These are phyloP conservation scores for Ophiostoma angusticollis DNA, from an alignment of 2,329 filamentous ascomycete species.

Conservation along the genomic window DNA sequence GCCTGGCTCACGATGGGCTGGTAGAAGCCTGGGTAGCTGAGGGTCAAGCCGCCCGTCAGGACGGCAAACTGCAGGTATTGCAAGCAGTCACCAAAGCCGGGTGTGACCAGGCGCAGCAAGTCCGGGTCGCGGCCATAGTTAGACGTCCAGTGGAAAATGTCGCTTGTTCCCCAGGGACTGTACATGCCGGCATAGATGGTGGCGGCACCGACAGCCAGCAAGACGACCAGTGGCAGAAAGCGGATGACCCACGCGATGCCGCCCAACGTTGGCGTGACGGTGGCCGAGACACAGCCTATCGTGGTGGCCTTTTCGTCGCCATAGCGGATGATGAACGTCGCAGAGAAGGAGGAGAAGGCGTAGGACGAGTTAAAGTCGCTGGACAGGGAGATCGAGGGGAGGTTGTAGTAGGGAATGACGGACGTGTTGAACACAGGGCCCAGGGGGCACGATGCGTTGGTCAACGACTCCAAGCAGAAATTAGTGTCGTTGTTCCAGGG, in stretches of 20 bases:
- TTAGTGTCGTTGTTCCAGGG: conserved; percentile 43
- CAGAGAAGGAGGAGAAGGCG: conserved; percentile 68
- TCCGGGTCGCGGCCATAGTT: conserved; percentile 95
- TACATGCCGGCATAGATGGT: conserved; percentile 75
- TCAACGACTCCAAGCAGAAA: conserved; percentile 54
- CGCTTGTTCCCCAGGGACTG: conserved; percentile 85
- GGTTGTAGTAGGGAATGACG: conserved; percentile 23
- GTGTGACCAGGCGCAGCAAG: conserved; percentile 79
- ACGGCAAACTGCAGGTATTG: conserved; percentile 94
- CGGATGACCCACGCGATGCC: conserved; percentile 53
- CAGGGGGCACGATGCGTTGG: conserved; percentile 59
- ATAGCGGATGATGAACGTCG: conserved; percentile 61
- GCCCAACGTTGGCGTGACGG: conserved; percentile 74
- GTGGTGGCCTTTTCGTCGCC: conserved; percentile 51
- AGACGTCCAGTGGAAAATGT: conserved; percentile 92
- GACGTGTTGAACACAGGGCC: conserved; percentile 51
- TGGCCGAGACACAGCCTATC: conserved; percentile 71
- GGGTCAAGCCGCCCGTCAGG: conserved; percentile 71
- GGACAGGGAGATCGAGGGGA: conserved; percentile 62
- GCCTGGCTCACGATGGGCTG: conserved; percentile 81
- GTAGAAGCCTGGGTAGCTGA: conserved; percentile 89
- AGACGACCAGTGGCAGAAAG: conserved; percentile 64
- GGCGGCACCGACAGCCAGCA: conserved; percentile 68
- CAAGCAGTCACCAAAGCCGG: conserved; percentile 90
- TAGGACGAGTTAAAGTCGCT: conserved; percentile 73